Evolutionary conservation across 345 rosid genomes (phyloP).

Genomic region (Eucalyptus sp.): DNA sequence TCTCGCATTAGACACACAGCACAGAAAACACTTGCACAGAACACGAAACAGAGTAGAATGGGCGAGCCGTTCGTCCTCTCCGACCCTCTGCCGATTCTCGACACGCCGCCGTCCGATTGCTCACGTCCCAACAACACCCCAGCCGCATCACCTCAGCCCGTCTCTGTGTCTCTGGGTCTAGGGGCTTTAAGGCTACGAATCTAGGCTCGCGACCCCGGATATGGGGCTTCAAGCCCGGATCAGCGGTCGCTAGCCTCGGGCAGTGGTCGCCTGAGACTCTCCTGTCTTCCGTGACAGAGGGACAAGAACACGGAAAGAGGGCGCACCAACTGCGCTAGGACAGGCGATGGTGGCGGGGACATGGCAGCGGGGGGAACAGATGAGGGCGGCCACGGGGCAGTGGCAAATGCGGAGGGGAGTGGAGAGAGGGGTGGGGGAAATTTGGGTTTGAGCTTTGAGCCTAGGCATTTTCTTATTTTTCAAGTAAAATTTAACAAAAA

Average conservation of each 20-base stretch:
- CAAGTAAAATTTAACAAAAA: too few relatives aligned
- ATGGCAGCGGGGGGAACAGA: too few relatives aligned
- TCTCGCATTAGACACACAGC: too few relatives aligned
- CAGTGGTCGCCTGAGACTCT: neutral
- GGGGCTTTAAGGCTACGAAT: neutral
- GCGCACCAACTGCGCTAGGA: too few relatives aligned
- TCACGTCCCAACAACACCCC: neutral
- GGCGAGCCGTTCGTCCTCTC: neutral
- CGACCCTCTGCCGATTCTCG: neutral
- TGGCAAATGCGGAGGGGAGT: too few relatives aligned
- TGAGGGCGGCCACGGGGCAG: too few relatives aligned
- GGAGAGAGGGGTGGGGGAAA: too few relatives aligned
- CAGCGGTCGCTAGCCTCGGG: neutral
- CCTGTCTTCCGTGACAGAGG: neutral
- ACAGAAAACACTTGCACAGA: too few relatives aligned
- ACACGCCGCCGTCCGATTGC: neutral
- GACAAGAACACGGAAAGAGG: too few relatives aligned
- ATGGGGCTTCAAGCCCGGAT: neutral
- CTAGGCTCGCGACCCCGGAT: neutral
- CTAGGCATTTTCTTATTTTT: too few relatives aligned
- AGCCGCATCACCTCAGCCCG: neutral
- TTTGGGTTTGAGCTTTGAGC: too few relatives aligned
- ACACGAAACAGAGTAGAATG: neutral
- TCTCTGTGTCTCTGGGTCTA: neutral
- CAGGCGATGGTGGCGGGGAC: too few relatives aligned